phyloP scores from a whole-genome alignment of 768 basidiomycete species.

The Tulasnella sp. region DNA sequence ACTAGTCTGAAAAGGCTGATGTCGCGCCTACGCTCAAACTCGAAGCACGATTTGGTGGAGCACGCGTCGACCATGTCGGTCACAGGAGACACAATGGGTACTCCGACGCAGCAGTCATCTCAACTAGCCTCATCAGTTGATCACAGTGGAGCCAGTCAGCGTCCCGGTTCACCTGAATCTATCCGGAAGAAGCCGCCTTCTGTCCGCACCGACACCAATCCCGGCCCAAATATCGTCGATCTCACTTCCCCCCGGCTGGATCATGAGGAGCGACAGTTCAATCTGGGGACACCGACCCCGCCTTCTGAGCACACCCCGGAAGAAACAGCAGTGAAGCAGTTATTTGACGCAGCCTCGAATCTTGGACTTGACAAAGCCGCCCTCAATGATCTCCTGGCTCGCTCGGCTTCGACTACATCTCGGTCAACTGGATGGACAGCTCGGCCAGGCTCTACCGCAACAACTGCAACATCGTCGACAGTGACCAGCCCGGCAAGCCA shows the following conservation, averaged over 20 bases:
- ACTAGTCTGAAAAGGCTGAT: constrained; percentile 68
- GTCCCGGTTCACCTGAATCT: background rate
- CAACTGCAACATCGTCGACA: background rate
- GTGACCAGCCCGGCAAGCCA: background rate
- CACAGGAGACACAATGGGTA: background rate
- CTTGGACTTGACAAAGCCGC: constrained; percentile 65
- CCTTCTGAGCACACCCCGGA: constrained; percentile 26
- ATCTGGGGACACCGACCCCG: constrained; percentile 8
- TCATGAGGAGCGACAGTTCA: background rate
- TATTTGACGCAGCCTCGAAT: constrained; percentile 64
- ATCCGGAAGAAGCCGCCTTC: background rate
- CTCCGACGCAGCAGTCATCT: background rate
- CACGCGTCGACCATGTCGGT: background rate
- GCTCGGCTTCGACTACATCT: constrained; percentile 35
- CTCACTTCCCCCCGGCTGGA: constrained; percentile 6
- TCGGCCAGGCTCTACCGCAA: constrained; percentile 23
- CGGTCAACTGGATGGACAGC: constrained; percentile 23
- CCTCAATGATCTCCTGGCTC: constrained; percentile 56
- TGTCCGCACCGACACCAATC: background rate
- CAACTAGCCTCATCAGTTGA: background rate
- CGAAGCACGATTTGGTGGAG: background rate
- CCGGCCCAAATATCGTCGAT: background rate
- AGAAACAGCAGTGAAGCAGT: constrained; percentile 49
- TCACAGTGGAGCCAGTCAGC: background rate
- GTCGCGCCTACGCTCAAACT: constrained; percentile 41